These are phyloP conservation scores for Camelina laxa DNA, from an alignment of 345 rosid species.

Conservation along the genomic window DNA sequence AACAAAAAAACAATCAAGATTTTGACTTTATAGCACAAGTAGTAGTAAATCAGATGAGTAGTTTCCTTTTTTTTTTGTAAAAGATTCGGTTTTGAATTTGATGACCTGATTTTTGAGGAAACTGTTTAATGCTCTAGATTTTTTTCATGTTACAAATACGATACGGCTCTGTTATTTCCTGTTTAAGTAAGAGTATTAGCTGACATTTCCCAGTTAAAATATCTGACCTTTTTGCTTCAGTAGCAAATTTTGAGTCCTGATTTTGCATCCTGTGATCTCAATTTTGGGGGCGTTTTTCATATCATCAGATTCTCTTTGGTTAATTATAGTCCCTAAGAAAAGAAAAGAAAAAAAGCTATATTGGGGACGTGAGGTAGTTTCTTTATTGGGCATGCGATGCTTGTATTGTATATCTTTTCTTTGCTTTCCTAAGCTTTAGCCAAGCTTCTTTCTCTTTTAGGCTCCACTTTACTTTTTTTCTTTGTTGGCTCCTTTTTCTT, in stretches of 20 bases:
- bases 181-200: slow-evolving; percentile 5
- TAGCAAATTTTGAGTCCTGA: slow-evolving; percentile 4
- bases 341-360: slow-evolving; percentile 19
- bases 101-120: slow-evolving; percentile 24
- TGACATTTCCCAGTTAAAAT: background rate
- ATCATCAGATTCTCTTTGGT: slow-evolving; percentile 31
- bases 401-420: slow-evolving; percentile 4
- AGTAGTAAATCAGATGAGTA: slow-evolving; percentile 32
- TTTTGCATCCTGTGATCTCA: slow-evolving; percentile 22
- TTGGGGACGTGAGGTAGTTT: slow-evolving; percentile 40
- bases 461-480: slow-evolving; percentile 12
- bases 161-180: slow-evolving; percentile 7
- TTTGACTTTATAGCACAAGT: slow-evolving; percentile 14
- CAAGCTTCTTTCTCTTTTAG: slow-evolving; percentile 40
- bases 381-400: slow-evolving; percentile 46
- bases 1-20: background rate
- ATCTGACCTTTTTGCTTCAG: slow-evolving; percentile 5
- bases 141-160: slow-evolving; percentile 12
- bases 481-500: slow-evolving; percentile 13
- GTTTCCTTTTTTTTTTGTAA: background rate
- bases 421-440: slow-evolving; percentile 38
- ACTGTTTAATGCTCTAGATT: slow-evolving; percentile 6
- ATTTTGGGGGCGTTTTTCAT: slow-evolving; percentile 7
- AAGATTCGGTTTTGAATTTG: slow-evolving; percentile 27
- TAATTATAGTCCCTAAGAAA: slow-evolving; percentile 14